phyloP scores from a whole-genome alignment of 139 green algal genomes.

The Tetradesmus obliquus region DNA sequence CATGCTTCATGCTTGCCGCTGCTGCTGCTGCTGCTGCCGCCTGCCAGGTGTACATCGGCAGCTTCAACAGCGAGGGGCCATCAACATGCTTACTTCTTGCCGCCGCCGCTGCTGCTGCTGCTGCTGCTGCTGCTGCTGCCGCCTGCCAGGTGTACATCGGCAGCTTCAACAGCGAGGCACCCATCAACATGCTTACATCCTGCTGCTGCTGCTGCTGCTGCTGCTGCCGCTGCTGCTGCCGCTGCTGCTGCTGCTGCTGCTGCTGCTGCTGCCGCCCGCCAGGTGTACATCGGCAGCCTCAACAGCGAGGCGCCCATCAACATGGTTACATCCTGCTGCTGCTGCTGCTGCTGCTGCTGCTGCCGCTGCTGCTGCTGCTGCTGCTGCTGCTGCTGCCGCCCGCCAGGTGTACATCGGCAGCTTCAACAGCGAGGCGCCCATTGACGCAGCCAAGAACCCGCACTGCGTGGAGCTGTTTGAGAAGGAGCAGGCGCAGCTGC shows the following conservation, averaged over 20 bases:
- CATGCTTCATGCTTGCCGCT: not conserved
- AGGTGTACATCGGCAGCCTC: slow-evolving; percentile 97
- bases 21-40: not conserved
- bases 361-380: not conserved
- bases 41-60: slow-evolving; percentile 96
- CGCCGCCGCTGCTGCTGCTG: not conserved
- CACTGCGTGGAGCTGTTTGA: slow-evolving; percentile 87
- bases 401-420: slow-evolving; percentile 95
- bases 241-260: not conserved
- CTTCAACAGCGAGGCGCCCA: slow-evolving; percentile 83
- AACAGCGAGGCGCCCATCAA: slow-evolving; percentile 79
- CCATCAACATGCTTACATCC: slow-evolving; percentile 55
- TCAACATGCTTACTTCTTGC: slow-evolving; percentile 47
- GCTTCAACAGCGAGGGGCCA: slow-evolving; percentile 83
- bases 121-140: not conserved
- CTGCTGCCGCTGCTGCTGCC: not conserved
- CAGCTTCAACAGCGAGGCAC: slow-evolving; percentile 84
- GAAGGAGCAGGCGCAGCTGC: slow-evolving; percentile 91
- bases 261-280: slow-evolving; percentile 57
- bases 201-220: no score
- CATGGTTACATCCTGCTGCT: not conserved
- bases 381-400: slow-evolving; percentile 43
- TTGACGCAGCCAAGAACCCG: slow-evolving; percentile 82
- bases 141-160: slow-evolving; percentile 95
- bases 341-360: not conserved